phyloP scores from a whole-genome alignment of 179 eudicot species.

The Carnegiea gigantea region DNA sequence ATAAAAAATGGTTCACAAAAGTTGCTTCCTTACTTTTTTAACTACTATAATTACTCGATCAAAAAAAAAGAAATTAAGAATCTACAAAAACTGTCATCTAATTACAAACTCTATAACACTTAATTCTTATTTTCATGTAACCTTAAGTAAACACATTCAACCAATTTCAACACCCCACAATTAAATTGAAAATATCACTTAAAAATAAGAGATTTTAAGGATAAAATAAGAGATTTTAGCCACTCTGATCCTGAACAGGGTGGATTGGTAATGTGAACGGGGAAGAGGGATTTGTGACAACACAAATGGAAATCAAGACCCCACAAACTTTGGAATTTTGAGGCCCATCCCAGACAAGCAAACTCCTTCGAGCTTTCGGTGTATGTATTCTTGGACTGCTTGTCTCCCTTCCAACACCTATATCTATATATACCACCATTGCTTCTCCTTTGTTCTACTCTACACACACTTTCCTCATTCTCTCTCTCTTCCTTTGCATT shows the following conservation, averaged over 20 bases:
- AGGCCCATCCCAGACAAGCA: constrained; percentile 34
- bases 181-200: too few relatives aligned
- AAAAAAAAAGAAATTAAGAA: too few relatives aligned
- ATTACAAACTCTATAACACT: too few relatives aligned
- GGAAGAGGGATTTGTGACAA: constrained; percentile 13
- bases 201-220: too few relatives aligned
- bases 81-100: too few relatives aligned
- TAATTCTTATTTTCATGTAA: too few relatives aligned
- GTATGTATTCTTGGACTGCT: constrained; percentile 15
- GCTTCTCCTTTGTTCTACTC: constrained; percentile 10
- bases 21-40: too few relatives aligned
- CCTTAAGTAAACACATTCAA: too few relatives aligned
- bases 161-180: too few relatives aligned
- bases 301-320: constrained; percentile 6
- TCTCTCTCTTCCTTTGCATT: not conserved
- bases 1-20: too few relatives aligned
- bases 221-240: too few relatives aligned
- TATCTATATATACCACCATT: constrained; percentile 38
- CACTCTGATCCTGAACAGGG: not conserved
- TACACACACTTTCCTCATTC: constrained; percentile 17
- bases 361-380: constrained; percentile 31
- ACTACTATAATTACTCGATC: too few relatives aligned
- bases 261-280: constrained; percentile 19
- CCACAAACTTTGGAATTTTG: constrained; percentile 31
- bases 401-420: constrained; percentile 40